A percentile compares a stretch with the other conserved stretches of the same genome.
Evolutionary conservation across 164 flowering plant genomes (phyloP).

Genomic region (Chloranthus sessilifolius): DNA sequence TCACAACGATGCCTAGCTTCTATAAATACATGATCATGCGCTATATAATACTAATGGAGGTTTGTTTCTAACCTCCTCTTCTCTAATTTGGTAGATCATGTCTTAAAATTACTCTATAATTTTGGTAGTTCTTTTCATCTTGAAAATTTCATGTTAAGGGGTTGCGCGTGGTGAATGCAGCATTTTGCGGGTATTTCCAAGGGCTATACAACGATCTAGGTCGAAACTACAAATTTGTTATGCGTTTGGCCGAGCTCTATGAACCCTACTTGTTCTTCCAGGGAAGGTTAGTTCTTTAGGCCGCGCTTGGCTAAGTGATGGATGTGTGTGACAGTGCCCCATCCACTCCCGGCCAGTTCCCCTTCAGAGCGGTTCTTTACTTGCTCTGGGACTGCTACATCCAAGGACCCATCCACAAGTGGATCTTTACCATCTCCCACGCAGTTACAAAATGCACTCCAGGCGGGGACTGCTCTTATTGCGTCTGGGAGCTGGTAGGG

Average conservation of each 20-base stretch:
- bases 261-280: slow-evolving; percentile 51
- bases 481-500: no score
- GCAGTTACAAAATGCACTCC: not conserved
- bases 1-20: slow-evolving; percentile 37
- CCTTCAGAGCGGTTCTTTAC: not conserved
- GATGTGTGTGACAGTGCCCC: not conserved
- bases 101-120: no score
- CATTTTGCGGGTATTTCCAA: slow-evolving; percentile 30
- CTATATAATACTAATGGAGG: slow-evolving; percentile 49
- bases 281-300: slow-evolving; percentile 32
- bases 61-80: slow-evolving; percentile 9
- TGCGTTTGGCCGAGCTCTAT: slow-evolving; percentile 49
- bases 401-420: not conserved
- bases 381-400: not conserved
- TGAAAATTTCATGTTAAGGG: slow-evolving; percentile 19
- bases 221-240: slow-evolving; percentile 32
- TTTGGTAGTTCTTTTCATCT: no score
- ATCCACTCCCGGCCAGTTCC: not conserved
- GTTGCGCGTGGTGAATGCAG: slow-evolving; percentile 30
- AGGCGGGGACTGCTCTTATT: no score
- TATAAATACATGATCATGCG: slow-evolving; percentile 40
- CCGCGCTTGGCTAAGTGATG: not conserved
- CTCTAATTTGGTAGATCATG: no score
- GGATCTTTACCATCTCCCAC: not conserved
- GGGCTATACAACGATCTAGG: slow-evolving; percentile 20